Evolutionary conservation across 768 basidiomycete genomes (phyloP).

Genomic region (Suillus decipiens): DNA sequence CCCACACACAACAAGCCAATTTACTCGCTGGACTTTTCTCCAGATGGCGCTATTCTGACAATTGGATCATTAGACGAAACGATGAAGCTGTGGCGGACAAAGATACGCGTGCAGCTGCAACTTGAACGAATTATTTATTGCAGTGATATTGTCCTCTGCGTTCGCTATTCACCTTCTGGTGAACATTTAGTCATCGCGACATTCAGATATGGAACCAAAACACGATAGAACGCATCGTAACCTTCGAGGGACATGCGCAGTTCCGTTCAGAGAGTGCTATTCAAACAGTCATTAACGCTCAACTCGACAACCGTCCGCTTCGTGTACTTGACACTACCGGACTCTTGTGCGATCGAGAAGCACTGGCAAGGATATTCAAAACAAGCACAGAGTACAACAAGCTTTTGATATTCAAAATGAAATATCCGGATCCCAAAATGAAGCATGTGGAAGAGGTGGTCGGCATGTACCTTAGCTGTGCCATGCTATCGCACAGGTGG

Average conservation of each 20-base stretch:
- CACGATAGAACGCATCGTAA: background rate
- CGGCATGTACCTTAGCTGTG: background rate
- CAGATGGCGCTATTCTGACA: background rate
- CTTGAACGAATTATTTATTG: background rate
- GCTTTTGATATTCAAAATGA: background rate
- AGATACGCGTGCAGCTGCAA: background rate
- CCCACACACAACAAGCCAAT: background rate
- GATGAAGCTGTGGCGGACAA: background rate
- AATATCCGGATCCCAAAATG: background rate
- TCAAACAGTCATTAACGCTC: background rate
- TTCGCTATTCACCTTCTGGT: background rate
- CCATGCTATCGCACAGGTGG: slow-evolving; percentile 10
- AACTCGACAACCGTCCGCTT: background rate
- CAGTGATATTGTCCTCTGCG: background rate
- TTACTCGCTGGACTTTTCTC: background rate
- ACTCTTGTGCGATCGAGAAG: background rate
- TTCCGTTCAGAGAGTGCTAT: background rate
- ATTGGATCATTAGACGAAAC: background rate
- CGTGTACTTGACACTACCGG: background rate
- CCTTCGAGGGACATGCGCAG: background rate
- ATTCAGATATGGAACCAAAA: background rate
- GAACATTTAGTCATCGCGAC: background rate
- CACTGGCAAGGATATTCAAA: background rate
- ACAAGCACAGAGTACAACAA: background rate
- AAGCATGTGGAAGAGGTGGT: background rate